These are phyloP conservation scores for Aspergillus viridinutans DNA, from an alignment of 2,329 filamentous ascomycete genomes.

Conservation along the genomic window DNA sequence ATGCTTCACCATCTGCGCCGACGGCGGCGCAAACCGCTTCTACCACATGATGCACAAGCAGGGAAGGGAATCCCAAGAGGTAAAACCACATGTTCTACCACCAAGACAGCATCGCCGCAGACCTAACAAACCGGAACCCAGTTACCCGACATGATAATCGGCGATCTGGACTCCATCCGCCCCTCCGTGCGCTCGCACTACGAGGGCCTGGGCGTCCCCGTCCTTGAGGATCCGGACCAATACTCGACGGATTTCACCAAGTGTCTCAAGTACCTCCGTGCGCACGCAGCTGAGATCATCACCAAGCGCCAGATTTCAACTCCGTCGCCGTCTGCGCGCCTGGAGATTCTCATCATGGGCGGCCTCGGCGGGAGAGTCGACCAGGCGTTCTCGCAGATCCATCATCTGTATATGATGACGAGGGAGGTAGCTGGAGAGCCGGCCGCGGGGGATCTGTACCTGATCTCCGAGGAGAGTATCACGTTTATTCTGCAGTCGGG, in stretches of 20 bases:
- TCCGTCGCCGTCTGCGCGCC: not conserved
- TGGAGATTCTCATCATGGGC: conserved; percentile 74
- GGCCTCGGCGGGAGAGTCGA: conserved; percentile 88
- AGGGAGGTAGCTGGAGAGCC: conserved; percentile 26
- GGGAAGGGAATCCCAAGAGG: conserved; percentile 28
- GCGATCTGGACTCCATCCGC: conserved; percentile 82
- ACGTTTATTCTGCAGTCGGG: conserved; percentile 74
- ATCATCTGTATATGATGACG: conserved; percentile 65
- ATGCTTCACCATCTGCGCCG: conserved; percentile 70
- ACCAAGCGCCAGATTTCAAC: conserved; percentile 2
- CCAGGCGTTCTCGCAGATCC: conserved; percentile 83
- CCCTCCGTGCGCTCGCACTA: conserved; percentile 64
- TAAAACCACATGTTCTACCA: conserved; percentile 16
- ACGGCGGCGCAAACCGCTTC: conserved; percentile 84
- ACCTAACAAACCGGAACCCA: conserved; percentile 18
- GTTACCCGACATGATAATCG: conserved; percentile 70
- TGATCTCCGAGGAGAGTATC: conserved; percentile 76
- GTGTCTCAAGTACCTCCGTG: conserved; percentile 60
- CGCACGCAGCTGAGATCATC: conserved; percentile 24
- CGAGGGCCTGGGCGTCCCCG: conserved; percentile 52
- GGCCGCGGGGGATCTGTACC: conserved; percentile 60
- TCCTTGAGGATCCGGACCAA: conserved; percentile 74
- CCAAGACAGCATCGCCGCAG: conserved; percentile 5
- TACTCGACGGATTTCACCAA: conserved; percentile 91
- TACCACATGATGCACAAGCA: conserved; percentile 45